Evolutionary conservation across 2,329 filamentous ascomycete genomes (phyloP), one percentile per base, ranked within the genome.

Genomic region (Fusarium penzigii): DNA sequence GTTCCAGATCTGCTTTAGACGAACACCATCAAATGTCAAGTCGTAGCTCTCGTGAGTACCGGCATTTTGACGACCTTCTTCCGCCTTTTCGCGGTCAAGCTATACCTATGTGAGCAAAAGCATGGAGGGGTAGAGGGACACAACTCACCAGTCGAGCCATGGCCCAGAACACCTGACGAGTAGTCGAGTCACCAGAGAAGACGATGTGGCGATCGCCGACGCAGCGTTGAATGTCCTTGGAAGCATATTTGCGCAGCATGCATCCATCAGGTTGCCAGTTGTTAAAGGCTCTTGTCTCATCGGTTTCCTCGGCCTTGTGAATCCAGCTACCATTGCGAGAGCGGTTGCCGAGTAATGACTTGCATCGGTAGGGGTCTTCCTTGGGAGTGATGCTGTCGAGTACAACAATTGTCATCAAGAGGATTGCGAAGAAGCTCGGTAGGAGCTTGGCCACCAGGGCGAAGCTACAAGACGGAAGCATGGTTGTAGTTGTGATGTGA

Each of bases 181-280:
- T 77, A 1, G 78, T 81, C 2, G 81, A 81, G 65, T 88, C 85
- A 38, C 85, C 85, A 25, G 79, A 75, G 57, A 88, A 83, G 14
- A 85, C 72, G n/a, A 87, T 61, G 45, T 75, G 76, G 8, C 76
- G 77, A 13, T 73, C 70, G 2, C 69, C 69, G 17, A 85, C 72
- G 62, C 85, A 88, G 42, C 70, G 67, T 16, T 72, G 68, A 39
- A 86, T 74, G 38, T 83, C 79, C n/a, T 74, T 65, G 6, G 68
- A 63, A 9, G 75, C 73, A 68, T 86, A 86, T 48, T 78, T 70
- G 53, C 81, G 78, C 62, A 86, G 73, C 53, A 81, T 78, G 68
- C 85, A 88, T 25, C 81, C 81, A 17, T 75, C 74, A 5, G 84
- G 80, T 51, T 85, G 80, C 84, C 84, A 87, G 57, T 77, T 74